Conservation (phyloP, 1,139 yeast species). For the Oligophagozyma castellii region DNA sequence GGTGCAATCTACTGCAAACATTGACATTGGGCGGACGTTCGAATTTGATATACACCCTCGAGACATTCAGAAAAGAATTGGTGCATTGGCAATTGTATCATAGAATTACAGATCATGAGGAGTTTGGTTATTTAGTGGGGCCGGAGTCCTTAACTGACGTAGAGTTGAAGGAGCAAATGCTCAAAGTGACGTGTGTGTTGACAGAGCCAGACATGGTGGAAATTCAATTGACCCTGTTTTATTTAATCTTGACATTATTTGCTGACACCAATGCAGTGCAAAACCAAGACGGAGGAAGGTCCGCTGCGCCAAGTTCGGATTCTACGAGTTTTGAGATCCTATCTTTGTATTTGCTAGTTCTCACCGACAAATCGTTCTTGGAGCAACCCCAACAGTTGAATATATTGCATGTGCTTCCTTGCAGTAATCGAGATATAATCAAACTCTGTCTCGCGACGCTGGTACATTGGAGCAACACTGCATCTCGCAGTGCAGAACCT, state of each 20-base stretch:
- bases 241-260: constrained; percentile 14
- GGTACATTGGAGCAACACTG: constrained; percentile 8
- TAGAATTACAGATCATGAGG: constrained; percentile 16
- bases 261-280: constrained; percentile 7
- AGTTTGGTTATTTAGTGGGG: constrained; percentile 1
- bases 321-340: constrained; percentile 19
- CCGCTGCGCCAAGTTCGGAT: constrained; percentile 5
- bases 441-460: constrained; percentile 14
- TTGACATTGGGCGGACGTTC: constrained; percentile 10
- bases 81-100: constrained; percentile 18
- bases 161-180: not conserved
- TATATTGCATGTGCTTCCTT: constrained; percentile 18
- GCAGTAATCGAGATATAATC: constrained; percentile 15
- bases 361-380: constrained; percentile 8
- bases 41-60: constrained; percentile 10
- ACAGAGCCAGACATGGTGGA: constrained; percentile 18
- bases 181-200: constrained; percentile 1
- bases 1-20: constrained; percentile 14
- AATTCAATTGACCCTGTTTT: constrained; percentile 19
- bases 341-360: constrained; percentile 17
- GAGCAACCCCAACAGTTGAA: constrained; percentile 16
- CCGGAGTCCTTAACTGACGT: not conserved
- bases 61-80: constrained; percentile 14
- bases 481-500: constrained; percentile 7
- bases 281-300: constrained; percentile 1